Evolutionary conservation across 129 eudicot species (phyloP).

Genomic region (Flaveria ramosissima): DNA sequence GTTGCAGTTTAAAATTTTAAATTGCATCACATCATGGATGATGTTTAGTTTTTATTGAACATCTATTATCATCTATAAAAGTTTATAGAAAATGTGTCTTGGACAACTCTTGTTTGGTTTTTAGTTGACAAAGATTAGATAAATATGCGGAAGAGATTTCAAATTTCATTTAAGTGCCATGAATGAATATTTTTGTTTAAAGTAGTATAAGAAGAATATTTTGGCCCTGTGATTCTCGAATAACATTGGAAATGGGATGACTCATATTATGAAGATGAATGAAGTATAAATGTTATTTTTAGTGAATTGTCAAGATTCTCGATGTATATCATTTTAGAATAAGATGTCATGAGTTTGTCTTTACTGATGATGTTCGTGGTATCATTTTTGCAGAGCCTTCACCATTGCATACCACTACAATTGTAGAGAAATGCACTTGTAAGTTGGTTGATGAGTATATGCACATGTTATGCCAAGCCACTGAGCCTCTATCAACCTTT

Average conservation of each 20-base stretch:
- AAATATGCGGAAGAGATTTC: no score
- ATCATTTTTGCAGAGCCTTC: slow-evolving; percentile 72
- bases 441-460: slow-evolving; percentile 89
- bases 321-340: neutral
- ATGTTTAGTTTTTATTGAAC: neutral
- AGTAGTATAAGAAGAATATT: no score
- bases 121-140: no score
- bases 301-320: neutral
- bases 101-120: no score
- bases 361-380: slow-evolving; percentile 10
- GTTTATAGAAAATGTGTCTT: no score
- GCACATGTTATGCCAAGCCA: slow-evolving; percentile 83
- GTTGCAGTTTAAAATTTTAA: neutral
- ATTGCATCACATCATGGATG: neutral
- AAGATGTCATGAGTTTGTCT: neutral
- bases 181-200: no score
- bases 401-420: slow-evolving; percentile 87
- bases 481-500: slow-evolving; percentile 87
- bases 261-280: no score
- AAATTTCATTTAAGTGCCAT: no score
- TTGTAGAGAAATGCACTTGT: slow-evolving; percentile 94
- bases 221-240: no score
- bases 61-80: no score
- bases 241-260: no score
- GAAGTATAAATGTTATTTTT: neutral